Conservation (phyloP, 345 rosid species). For the Euphorbia pulcherrima region DNA sequence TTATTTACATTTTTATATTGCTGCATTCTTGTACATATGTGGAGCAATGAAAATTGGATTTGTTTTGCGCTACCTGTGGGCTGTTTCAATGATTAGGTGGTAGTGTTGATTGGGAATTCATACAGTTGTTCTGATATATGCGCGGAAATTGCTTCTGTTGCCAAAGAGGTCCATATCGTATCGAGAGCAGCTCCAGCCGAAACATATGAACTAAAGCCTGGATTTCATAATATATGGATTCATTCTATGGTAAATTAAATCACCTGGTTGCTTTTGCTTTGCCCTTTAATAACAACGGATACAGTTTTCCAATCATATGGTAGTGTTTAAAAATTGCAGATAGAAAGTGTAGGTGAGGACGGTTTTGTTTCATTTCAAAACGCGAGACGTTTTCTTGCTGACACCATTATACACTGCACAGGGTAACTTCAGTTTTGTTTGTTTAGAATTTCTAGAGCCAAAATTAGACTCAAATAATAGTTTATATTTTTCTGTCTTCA, state of each 20-base stretch:
- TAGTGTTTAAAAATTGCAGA: slow-evolving; percentile 39
- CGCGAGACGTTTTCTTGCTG: slow-evolving; percentile 42
- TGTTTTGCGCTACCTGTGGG: neutral
- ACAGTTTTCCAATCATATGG: neutral
- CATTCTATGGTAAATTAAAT: slow-evolving; percentile 84
- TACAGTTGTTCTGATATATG: slow-evolving; percentile 70
- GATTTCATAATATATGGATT: slow-evolving; percentile 56
- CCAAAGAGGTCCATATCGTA: slow-evolving; percentile 81
- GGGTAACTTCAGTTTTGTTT: slow-evolving; percentile 40
- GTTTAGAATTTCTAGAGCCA: neutral
- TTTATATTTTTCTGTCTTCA: neutral
- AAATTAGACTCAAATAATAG: neutral
- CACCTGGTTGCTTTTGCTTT: neutral
- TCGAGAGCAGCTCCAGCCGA: slow-evolving; percentile 49
- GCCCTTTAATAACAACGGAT: no score
- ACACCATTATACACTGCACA: slow-evolving; percentile 76
- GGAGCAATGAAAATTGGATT: neutral
- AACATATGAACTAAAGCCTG: slow-evolving; percentile 37
- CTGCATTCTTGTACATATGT: neutral
- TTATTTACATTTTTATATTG: neutral
- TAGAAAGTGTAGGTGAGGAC: slow-evolving; percentile 49
- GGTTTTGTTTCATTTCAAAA: slow-evolving; percentile 59
- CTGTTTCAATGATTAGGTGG: slow-evolving; percentile 44
- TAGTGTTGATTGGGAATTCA: slow-evolving; percentile 63
- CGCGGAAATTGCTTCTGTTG: slow-evolving; percentile 55